Evolutionary conservation across 176 grass and related monocot species (phyloP).

Genomic region (Coix lacrymajobi): DNA sequence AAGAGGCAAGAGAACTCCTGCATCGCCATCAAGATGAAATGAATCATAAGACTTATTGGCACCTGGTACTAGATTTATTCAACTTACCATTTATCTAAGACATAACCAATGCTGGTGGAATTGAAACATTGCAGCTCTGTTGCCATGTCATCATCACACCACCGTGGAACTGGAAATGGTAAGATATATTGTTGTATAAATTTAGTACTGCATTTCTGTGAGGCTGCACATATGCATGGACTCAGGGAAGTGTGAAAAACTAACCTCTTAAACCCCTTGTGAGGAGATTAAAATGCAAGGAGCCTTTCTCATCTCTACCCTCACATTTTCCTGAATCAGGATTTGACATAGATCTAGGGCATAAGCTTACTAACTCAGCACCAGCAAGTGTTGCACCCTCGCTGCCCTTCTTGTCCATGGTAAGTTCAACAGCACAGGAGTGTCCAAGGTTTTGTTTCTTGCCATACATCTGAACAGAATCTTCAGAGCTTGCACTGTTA

Average conservation of each 20-base stretch:
- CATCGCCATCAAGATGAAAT: background rate
- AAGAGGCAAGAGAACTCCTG: background rate
- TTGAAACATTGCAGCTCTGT: background rate
- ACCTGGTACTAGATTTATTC: background rate
- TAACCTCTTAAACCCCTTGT: slow-evolving; percentile 62
- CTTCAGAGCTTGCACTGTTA: background rate
- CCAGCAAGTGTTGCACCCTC: background rate
- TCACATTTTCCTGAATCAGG: background rate
- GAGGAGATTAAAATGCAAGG: slow-evolving; percentile 41
- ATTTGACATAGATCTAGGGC: slow-evolving; percentile 1
- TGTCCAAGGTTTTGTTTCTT: slow-evolving; percentile 29
- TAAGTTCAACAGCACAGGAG: background rate
- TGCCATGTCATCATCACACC: slow-evolving; percentile 38
- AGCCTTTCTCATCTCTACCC: slow-evolving; percentile 17
- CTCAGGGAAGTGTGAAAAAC: background rate
- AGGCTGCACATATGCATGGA: background rate
- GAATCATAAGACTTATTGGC: background rate
- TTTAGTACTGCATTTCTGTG: background rate
- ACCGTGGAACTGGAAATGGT: slow-evolving; percentile 41
- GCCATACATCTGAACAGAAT: background rate
- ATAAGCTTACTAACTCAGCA: background rate
- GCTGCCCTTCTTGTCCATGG: slow-evolving; percentile 5
- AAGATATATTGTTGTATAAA: background rate
- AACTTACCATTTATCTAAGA: slow-evolving; percentile 64
- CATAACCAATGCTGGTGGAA: slow-evolving; percentile 56